phyloP scores from a whole-genome alignment of 176 grass and related monocot species.

The Lolium perenne region DNA sequence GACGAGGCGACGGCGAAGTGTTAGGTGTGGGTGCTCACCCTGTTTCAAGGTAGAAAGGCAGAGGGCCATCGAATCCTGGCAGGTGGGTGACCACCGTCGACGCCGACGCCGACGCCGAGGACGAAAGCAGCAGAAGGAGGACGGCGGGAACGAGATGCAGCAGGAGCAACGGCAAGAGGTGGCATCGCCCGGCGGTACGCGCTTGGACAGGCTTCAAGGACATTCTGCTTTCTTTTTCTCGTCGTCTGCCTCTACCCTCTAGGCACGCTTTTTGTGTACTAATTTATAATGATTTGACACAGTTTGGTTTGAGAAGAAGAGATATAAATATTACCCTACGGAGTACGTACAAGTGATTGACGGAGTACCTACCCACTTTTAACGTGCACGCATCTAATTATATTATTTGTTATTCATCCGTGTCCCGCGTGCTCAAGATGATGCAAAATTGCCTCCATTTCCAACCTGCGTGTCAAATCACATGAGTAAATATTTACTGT shows the following conservation, averaged over 20 bases:
- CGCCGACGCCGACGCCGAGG: background rate
- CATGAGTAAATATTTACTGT: background rate
- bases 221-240: background rate
- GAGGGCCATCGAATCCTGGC: slow-evolving; percentile 28
- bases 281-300: background rate
- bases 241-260: too few relatives aligned
- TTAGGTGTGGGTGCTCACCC: background rate
- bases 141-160: background rate
- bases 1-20: too few relatives aligned
- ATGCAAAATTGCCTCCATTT: background rate
- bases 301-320: background rate
- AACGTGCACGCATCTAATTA: background rate
- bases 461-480: background rate
- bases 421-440: background rate
- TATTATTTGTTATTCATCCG: background rate
- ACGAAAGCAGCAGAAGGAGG: background rate
- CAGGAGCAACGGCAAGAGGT: background rate
- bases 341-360: background rate
- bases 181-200: background rate
- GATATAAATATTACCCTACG: too few relatives aligned
- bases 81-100: slow-evolving; percentile 35
- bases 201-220: background rate
- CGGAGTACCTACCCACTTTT: background rate
- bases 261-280: background rate
- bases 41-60: slow-evolving; percentile 39